Base-by-base conservation (phyloP, 2,329 filamentous ascomycete genomes). In the Cercospora brassicicola region DNA sequence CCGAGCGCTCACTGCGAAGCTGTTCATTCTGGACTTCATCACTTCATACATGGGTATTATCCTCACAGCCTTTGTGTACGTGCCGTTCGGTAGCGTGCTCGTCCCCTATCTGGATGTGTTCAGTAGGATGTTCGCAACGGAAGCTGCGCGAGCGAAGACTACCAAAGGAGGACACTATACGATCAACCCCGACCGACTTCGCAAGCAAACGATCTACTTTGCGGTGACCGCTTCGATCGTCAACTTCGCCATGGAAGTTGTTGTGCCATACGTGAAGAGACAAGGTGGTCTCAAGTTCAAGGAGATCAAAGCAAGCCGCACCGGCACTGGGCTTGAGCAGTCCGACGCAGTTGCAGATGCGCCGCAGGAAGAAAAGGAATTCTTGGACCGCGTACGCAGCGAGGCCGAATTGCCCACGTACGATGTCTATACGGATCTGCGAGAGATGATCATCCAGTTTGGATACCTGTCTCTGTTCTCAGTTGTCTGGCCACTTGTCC, bases 11-110 rank as follows among this genome's bases (percentile, higher is more conserved):
- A 92, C 95, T 0, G 89, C 92, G 67, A 99, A 99, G 83, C 91
- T 96, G 36, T 98, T 99, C 76, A 89, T 98, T 13, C 87, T 98
- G 76, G 96, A 97, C 82, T 97, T 97, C 81, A 94, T 98, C 80
- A 96, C 93, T 5, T 96, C 94, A 0, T 98, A 97, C 78, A 88
- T 96, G 62, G 91, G 93, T 0, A 90, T 96, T n/a, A 90, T 96
- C 76, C 86, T 98, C 18, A 97, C 94, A 0, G 92, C 94, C 0
- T 98, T 97, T 74, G 89, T 97, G 70, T 98, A 97, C 75, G 92
- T 97, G 20, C 94, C 94, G 0, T 98, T 98, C 74, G 94, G 92
- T 13, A 88, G 89, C 68, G 80, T 93, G 56, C 87, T 99, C 10
- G 88, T 95, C 0, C 94, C 95, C 0, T 91, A 96, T 76, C 87